phyloP scores from a whole-genome alignment of 2,329 filamentous ascomycete genomes.

The Calcarisporium arbuscula region DNA sequence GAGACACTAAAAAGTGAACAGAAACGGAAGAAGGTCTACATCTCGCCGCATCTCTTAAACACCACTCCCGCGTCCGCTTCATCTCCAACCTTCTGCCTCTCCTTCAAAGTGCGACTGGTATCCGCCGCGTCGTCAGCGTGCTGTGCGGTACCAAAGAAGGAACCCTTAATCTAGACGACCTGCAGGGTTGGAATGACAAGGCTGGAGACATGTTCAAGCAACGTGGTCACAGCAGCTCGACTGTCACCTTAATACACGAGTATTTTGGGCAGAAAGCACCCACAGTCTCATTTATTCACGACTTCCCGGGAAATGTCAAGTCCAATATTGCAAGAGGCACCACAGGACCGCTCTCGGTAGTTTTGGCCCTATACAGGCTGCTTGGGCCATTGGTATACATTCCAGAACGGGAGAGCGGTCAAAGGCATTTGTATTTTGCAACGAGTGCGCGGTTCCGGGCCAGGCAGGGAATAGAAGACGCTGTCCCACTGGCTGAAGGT shows the following conservation, averaged over 20 bases:
- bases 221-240: slow-evolving; percentile 37
- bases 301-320: slow-evolving; percentile 21
- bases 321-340: too few relatives aligned
- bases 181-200: slow-evolving; percentile 12
- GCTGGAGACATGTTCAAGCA: slow-evolving; percentile 20
- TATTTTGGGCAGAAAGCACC: slow-evolving; percentile 37
- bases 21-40: slow-evolving; percentile 51
- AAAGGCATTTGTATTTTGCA: slow-evolving; percentile 7
- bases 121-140: slow-evolving; percentile 41
- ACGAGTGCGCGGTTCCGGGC: slow-evolving; percentile 8
- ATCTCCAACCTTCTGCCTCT: slow-evolving; percentile 49
- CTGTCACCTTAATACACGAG: slow-evolving; percentile 40
- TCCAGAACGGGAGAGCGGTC: slow-evolving; percentile 5
- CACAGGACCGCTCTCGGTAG: slow-evolving; percentile 1
- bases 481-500: too few relatives aligned
- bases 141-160: slow-evolving; percentile 41
- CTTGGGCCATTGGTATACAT: slow-evolving; percentile 1
- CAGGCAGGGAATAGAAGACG: too few relatives aligned
- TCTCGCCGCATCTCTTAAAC: slow-evolving; percentile 40
- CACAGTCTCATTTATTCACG: slow-evolving; percentile 24
- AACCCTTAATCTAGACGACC: slow-evolving; percentile 34
- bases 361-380: slow-evolving; percentile 1
- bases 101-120: slow-evolving; percentile 26
- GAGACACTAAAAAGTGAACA: slow-evolving; percentile 16
- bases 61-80: slow-evolving; percentile 52